Evolutionary conservation across 192 early-diverging fungal genomes (phyloP), one percentile per base, ranked within the genome.

Genomic region (Coemansia sp.): DNA sequence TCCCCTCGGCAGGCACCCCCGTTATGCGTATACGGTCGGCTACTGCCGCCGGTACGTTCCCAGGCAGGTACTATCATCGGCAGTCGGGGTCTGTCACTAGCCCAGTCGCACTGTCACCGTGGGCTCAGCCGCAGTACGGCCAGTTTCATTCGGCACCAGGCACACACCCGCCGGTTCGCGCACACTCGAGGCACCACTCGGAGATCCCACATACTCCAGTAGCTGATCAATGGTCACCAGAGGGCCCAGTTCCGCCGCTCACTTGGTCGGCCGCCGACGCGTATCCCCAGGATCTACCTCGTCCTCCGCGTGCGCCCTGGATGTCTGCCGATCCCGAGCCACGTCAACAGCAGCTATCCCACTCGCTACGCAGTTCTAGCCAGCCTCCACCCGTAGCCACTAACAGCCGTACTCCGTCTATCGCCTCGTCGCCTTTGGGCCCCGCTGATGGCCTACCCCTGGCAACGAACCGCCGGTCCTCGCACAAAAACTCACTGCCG

Each of bases 281-380:
- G 8, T 19, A 21, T 16, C 17, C 2, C 19, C 16, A 5, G 28
- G 17, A 42, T 49, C 61, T 77, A 35, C 75, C 68, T 0, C 50
- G 32, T 14, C 75, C 71, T 26, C 76, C 76, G 2, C 67, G 52
- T 1, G 70, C 76, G n/a, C 76, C 76, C 23, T 78, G 76, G 76
- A 37, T 73, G 16, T 30, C 52, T 3, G 14, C 65, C 1, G 59
- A 62, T 23, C 2, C n/a, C 6, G 49, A 30, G 21, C 39, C 33
- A 2, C 53, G 37, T 11, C 35, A 28, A 1, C 52, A 32, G n/a
- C 7, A 39, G 50, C 49, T 1, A 3, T 1, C 10, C 1, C 50
- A 58, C 26, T 17, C 42, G 62, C 75, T 65, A 23, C 17, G 63
- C 9, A 40, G 47, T n/a, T 50, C 49, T 33, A 76, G 75, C 55